A percentile compares a stretch with the other conserved stretches of the same genome.
Evolutionary conservation across 768 basidiomycete species (phyloP).

Genomic region (Hydnum rufescens): DNA sequence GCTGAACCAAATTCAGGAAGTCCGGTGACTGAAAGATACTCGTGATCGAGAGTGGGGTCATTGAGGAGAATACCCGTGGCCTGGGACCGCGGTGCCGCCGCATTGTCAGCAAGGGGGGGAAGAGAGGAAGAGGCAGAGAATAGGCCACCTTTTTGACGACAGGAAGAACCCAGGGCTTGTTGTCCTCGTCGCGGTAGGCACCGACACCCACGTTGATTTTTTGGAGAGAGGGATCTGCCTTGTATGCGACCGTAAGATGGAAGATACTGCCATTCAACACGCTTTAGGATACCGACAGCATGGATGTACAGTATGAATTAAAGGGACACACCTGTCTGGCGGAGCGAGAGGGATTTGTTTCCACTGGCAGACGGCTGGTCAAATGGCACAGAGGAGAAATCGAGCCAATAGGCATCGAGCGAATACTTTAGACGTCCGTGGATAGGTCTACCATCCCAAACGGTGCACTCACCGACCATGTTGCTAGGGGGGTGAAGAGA

Average conservation of each 20-base stretch:
- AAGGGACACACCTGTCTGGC: conserved; percentile 44
- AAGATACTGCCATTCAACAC: conserved; percentile 49
- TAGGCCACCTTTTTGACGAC: conserved; percentile 60
- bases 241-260: conserved; percentile 78
- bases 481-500: too few relatives aligned
- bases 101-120: not conserved
- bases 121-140: conserved; percentile 3
- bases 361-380: too few relatives aligned
- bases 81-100: too few relatives aligned
- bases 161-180: conserved; percentile 82
- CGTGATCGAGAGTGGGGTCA: conserved; percentile 63
- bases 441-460: too few relatives aligned
- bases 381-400: too few relatives aligned
- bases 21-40: conserved; percentile 82
- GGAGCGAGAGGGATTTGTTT: conserved; percentile 61
- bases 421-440: too few relatives aligned
- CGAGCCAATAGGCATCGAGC: too few relatives aligned
- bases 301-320: too few relatives aligned
- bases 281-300: too few relatives aligned
- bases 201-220: conserved; percentile 90
- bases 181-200: conserved; percentile 74
- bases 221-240: conserved; percentile 47
- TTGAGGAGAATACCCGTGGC: conserved; percentile 50
- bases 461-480: too few relatives aligned
- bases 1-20: conserved; percentile 61